Evolutionary conservation across 2,329 filamentous ascomycete species (phyloP), one percentile per base, ranked within the genome.

Genomic region (Diaporthe vexans): DNA sequence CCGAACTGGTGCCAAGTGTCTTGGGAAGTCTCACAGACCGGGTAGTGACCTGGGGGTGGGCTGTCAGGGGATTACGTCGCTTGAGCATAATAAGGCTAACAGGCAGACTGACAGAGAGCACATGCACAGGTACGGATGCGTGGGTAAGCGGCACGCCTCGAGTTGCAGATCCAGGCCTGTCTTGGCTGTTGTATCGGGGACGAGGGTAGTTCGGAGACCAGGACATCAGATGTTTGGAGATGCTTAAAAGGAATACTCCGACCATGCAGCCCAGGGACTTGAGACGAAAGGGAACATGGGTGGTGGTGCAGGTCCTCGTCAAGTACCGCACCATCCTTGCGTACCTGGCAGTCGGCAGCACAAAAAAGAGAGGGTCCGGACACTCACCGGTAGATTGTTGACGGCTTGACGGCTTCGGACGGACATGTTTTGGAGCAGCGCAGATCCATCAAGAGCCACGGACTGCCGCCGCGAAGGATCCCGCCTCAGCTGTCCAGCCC

Each of bases 21-120:
- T 72, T 73, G 71, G 63, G 37, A 17, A 71, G 65, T 68, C 71
- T 75, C 67, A 73, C 67, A 54, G 46, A 54, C 63, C 48, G 63
- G 63, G 63, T 35, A 13, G 63, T 67, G 57, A 56, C n/a, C 71
- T 65, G 56, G 59, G 69, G 37, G 33, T 33, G 67, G 48, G 21
- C 46, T 52, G 63, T 37, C 63, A 67, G 63, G 63, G 63, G 63
- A 40, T 68, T 54, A 68, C 48, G 63, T 68, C 48, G 63, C 63
- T 54, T 54, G 63, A 54, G n/a, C 33, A 48, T 10, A n/a, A n/a
- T 21, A 54, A 40, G 63, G 33, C 63, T 54, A 68, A 54, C n/a
- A 37, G 7, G 21, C 17, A n/a, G 29, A 19, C 37, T 13, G 37
- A 40, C 19, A 11, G 7, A 52, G 46, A 37, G 33, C 51, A 19